phyloP scores from a whole-genome alignment of 345 rosid genomes.

The Orychophragmus violaceus region DNA sequence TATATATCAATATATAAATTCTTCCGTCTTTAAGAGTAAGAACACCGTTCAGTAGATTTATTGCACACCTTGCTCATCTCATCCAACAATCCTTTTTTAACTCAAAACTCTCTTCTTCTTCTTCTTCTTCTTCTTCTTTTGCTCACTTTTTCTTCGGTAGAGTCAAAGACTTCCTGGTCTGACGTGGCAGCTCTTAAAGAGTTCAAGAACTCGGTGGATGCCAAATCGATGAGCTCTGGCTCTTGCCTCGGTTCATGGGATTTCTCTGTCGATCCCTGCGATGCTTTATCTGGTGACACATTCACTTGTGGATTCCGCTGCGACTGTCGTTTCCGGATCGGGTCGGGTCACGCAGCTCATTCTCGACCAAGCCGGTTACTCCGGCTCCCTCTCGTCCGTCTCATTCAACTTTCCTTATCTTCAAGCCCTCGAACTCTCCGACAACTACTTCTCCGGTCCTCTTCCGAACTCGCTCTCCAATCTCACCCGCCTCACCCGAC shows the following conservation, averaged over 20 bases:
- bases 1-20: conserved; percentile 8
- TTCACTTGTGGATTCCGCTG: conserved; percentile 95
- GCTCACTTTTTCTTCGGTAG: conserved; percentile 2
- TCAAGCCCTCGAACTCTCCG: conserved; percentile 56
- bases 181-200: conserved; percentile 48
- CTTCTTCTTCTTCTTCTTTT: conserved; percentile 10
- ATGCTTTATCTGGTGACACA: conserved; percentile 53
- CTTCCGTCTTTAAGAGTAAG: conserved; percentile 9
- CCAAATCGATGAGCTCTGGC: conserved; percentile 52
- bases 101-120: conserved; percentile 18
- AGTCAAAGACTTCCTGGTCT: conserved; percentile 53
- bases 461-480: conserved; percentile 51
- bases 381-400: conserved; percentile 45
- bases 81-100: conserved; percentile 20
- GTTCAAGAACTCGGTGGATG: conserved; percentile 43
- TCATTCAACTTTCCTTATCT: conserved; percentile 60
- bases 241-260: conserved; percentile 85
- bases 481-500: conserved; percentile 51
- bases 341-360: conserved; percentile 67
- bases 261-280: conserved; percentile 80
- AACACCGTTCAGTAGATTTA: conserved; percentile 9
- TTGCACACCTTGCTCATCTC: not conserved
- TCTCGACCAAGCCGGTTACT: conserved; percentile 80
- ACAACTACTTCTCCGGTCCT: conserved; percentile 55
- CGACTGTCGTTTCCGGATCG: conserved; percentile 40